Conservation (phyloP, 495 filamentous ascomycete species). For the Staphylotrichum longicolle region DNA sequence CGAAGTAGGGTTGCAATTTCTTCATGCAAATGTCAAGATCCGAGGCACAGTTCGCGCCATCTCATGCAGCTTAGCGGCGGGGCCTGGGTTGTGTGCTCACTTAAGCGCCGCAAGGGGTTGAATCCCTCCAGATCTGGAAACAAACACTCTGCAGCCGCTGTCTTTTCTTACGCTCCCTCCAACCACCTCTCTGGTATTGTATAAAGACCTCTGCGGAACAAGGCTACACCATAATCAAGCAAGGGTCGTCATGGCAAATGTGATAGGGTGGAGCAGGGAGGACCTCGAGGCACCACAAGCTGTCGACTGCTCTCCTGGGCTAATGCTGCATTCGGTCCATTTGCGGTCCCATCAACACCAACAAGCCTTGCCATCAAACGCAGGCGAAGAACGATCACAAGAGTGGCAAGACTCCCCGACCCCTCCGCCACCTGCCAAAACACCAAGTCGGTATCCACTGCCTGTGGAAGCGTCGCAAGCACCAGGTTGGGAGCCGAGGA, state of each 20-base stretch:
- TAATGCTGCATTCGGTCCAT: neutral
- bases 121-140: no score
- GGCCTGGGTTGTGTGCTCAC: no score
- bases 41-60: no score
- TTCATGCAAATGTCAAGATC: no score
- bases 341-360: neutral
- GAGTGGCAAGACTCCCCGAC: neutral
- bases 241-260: neutral
- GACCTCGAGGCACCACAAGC: constrained; percentile 7
- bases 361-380: neutral
- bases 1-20: no score
- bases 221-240: no score
- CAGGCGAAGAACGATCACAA: neutral
- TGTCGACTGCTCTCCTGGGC: neutral
- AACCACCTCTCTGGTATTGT: no score
- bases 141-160: no score
- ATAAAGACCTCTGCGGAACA: no score
- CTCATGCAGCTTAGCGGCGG: no score
- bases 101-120: no score
- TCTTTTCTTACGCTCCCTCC: no score
- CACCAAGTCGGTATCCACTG: neutral
- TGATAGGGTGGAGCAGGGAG: constrained; percentile 1
- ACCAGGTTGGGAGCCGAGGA: neutral
- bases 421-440: neutral
- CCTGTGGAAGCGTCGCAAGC: neutral